These are phyloP conservation scores for Fraxinus platypoda DNA, from an alignment of 305 asterid genomes.

Conservation along the genomic window DNA sequence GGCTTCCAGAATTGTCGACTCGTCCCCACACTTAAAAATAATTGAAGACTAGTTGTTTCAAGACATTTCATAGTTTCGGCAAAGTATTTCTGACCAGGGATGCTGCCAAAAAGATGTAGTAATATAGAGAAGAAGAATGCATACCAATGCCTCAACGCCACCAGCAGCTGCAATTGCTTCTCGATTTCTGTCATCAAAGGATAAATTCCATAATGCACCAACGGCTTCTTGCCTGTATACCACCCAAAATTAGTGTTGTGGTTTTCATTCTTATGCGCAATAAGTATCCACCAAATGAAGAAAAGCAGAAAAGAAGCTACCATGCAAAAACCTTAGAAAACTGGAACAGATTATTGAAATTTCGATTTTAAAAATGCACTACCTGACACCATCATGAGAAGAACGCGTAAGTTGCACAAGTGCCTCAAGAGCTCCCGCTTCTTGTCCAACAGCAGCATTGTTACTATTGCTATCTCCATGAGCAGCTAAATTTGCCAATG, in stretches of 20 bases:
- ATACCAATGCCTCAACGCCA: conserved; percentile 58
- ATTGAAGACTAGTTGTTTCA: conserved; percentile 1
- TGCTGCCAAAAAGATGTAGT: background rate
- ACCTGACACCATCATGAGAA: conserved; percentile 88
- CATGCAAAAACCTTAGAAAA: conserved; percentile 1
- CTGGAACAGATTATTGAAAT: conserved; percentile 5
- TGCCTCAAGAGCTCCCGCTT: conserved; percentile 83
- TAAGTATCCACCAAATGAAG: background rate
- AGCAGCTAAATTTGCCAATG: conserved; percentile 57
- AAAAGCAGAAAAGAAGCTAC: background rate
- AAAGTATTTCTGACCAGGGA: background rate
- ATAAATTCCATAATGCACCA: conserved; percentile 60
- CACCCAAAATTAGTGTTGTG: background rate
- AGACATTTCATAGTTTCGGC: background rate
- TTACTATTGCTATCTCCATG: conserved; percentile 89
- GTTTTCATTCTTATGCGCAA: conserved; percentile 6
- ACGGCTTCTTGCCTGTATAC: conserved; percentile 55
- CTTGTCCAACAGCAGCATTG: conserved; percentile 84
- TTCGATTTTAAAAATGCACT: conserved; percentile 6
- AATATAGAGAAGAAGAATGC: conserved; percentile 9
- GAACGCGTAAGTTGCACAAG: conserved; percentile 84
- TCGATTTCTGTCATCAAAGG: conserved; percentile 58
- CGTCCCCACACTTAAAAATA: background rate
- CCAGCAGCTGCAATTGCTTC: conserved; percentile 59
- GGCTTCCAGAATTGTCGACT: background rate